Conservation (phyloP, 164 flowering plant genomes). For the Protea cynaroides region DNA sequence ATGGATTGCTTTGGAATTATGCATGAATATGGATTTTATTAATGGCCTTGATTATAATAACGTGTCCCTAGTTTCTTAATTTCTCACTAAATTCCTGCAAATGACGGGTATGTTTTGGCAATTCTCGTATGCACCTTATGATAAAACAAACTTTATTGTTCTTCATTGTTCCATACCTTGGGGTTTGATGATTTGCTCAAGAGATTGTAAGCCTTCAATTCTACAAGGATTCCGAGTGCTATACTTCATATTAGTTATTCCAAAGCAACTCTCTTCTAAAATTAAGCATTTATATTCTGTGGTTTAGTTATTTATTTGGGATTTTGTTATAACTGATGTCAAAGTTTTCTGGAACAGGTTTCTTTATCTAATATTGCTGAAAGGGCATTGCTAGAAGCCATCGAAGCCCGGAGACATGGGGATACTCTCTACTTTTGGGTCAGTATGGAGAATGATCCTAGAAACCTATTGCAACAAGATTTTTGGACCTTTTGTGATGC, state of each 20-base stretch:
- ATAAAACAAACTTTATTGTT: neutral
- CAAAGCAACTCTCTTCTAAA: neutral
- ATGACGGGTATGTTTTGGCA: neutral
- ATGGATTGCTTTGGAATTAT: too few relatives aligned
- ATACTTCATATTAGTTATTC: too few relatives aligned
- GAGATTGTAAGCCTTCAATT: neutral
- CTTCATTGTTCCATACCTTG: neutral
- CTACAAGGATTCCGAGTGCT: neutral
- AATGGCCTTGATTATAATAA: too few relatives aligned
- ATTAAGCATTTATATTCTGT: neutral
- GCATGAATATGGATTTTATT: too few relatives aligned
- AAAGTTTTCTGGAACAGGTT: conserved; percentile 36
- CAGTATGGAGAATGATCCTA: conserved; percentile 73
- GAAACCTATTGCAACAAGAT: conserved; percentile 57
- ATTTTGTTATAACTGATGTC: conserved; percentile 7
- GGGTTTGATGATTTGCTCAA: neutral
- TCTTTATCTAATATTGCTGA: conserved; percentile 69
- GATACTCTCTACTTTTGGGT: conserved; percentile 94
- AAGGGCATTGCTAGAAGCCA: conserved; percentile 51
- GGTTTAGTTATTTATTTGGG: conserved; percentile 1
- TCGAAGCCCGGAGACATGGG: conserved; percentile 62
- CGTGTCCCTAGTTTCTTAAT: too few relatives aligned
- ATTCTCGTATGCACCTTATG: neutral
- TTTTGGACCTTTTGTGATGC: conserved; percentile 98
- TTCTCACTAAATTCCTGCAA: too few relatives aligned